phyloP scores from a whole-genome alignment of 2,329 filamentous ascomycete species.

The Aureobasidium sp. region DNA sequence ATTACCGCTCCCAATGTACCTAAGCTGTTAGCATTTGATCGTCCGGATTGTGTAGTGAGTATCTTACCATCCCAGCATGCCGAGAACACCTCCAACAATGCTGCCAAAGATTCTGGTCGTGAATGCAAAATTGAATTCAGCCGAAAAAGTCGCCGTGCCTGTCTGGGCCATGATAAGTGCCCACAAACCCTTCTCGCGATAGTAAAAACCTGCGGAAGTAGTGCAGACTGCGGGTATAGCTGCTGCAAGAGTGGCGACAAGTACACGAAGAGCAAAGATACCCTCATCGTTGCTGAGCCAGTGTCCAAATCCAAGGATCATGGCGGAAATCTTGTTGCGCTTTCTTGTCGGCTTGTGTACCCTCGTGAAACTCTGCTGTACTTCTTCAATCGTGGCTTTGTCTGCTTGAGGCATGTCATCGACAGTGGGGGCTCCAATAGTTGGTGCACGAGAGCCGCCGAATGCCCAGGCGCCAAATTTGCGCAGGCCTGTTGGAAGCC shows the following conservation, averaged over 20 bases:
- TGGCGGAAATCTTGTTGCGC: slow-evolving; percentile 36
- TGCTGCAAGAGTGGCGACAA: slow-evolving; percentile 10
- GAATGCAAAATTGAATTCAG: slow-evolving; percentile 44
- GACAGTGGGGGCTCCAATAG: neutral
- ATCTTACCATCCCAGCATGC: slow-evolving; percentile 38
- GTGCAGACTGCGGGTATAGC: slow-evolving; percentile 3
- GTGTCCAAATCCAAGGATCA: slow-evolving; percentile 32
- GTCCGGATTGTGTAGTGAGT: too few relatives aligned
- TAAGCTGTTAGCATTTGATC: neutral
- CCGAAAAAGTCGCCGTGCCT: slow-evolving; percentile 42
- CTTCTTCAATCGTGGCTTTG: slow-evolving; percentile 5
- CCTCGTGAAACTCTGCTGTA: slow-evolving; percentile 3
- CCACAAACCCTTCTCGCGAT: slow-evolving; percentile 40
- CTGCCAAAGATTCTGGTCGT: slow-evolving; percentile 38
- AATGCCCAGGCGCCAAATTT: slow-evolving; percentile 9
- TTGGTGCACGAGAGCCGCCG: neutral
- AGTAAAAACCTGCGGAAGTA: slow-evolving; percentile 40
- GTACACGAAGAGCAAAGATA: slow-evolving; percentile 7
- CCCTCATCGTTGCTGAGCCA: slow-evolving; percentile 15
- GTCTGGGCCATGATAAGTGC: slow-evolving; percentile 47
- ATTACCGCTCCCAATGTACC: slow-evolving; percentile 43
- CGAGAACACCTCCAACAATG: slow-evolving; percentile 41
- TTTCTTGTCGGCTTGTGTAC: slow-evolving; percentile 23
- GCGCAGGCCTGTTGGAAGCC: slow-evolving; percentile 11
- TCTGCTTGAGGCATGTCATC: slow-evolving; percentile 9